Conservation (phyloP, 2,329 filamentous ascomycete genomes). For the Colletotrichum sp. region DNA sequence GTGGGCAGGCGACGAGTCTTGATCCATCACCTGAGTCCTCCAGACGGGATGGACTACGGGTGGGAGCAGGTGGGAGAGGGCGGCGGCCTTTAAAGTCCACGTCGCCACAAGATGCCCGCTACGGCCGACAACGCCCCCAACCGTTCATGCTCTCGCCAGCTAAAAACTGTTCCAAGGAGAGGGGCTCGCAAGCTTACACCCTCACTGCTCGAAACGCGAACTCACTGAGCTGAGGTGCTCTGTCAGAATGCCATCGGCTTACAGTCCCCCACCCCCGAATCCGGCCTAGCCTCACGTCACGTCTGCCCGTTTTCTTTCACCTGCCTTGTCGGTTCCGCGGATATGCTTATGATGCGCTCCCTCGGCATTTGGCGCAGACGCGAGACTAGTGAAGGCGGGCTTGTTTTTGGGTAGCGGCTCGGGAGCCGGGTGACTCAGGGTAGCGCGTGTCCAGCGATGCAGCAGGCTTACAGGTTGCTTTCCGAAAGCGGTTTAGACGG, state of each 20-base stretch:
- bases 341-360: background rate
- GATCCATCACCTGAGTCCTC: background rate
- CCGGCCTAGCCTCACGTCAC: background rate
- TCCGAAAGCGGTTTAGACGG: background rate
- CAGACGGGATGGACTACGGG: background rate
- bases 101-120: background rate
- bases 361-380: background rate
- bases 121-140: background rate
- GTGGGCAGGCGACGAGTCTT: background rate
- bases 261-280: background rate
- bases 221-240: background rate
- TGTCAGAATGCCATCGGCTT: background rate
- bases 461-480: background rate
- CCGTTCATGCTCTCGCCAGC: background rate
- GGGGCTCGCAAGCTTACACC: background rate
- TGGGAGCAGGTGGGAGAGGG: background rate
- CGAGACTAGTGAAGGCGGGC: background rate
- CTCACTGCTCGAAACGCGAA: background rate
- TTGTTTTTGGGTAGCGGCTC: background rate
- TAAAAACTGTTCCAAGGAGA: background rate
- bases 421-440: background rate
- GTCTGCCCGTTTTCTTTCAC: background rate
- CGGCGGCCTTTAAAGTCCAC: background rate
- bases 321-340: background rate
- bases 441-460: background rate